phyloP scores from a whole-genome alignment of 164 flowering plant species.

The Aristolochia californica region DNA sequence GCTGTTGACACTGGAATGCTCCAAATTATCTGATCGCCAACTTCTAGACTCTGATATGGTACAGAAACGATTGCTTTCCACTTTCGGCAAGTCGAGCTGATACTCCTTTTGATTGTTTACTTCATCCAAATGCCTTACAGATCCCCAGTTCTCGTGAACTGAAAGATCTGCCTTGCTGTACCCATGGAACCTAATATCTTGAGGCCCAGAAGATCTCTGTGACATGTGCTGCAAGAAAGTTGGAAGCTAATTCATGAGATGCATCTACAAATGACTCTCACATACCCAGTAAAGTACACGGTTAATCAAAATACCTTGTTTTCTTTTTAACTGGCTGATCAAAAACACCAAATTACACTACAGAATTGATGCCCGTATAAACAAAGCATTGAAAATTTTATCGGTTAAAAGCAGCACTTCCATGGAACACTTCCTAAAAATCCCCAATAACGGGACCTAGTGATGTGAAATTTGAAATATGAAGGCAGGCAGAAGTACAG shows the following conservation, averaged over 20 bases:
- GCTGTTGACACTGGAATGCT: conserved; percentile 6
- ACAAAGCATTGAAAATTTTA: too few species aligned
- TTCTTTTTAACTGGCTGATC: too few species aligned
- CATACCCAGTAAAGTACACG: too few species aligned
- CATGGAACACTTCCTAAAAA: too few species aligned
- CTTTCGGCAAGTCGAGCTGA: conserved; percentile 1
- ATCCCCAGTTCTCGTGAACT: conserved; percentile 7
- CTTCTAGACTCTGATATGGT: conserved; percentile 10
- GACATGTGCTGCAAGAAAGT: conserved; percentile 35
- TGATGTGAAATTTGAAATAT: too few species aligned
- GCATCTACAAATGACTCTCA: not conserved
- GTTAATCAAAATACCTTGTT: too few species aligned
- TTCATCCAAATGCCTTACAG: conserved; percentile 5
- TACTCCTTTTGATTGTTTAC: conserved; percentile 5
- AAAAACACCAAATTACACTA: too few species aligned
- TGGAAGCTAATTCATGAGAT: conserved; percentile 8
- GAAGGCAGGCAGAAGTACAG: too few species aligned
- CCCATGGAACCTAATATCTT: conserved; percentile 14
- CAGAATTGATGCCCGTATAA: too few species aligned
- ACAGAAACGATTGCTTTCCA: not conserved
- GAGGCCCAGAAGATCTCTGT: conserved; percentile 24
- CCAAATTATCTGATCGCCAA: conserved; percentile 2
- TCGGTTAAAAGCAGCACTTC: too few species aligned
- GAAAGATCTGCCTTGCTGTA: conserved; percentile 3
- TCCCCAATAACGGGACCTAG: too few species aligned